Conservation (phyloP, 1,284 basidiomycete genomes). For the Grifola frondosa region DNA sequence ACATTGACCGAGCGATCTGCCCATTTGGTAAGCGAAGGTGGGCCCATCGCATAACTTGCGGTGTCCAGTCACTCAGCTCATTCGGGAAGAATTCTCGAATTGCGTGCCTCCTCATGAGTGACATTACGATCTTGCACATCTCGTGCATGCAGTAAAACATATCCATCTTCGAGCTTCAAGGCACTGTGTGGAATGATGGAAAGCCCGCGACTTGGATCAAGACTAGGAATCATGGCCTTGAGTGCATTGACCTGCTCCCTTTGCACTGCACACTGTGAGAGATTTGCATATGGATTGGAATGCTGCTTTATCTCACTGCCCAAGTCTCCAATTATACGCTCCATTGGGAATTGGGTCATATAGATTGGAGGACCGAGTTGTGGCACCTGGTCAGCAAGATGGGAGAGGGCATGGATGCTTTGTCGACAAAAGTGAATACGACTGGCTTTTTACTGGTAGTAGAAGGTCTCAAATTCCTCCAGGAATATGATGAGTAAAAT, state of each 20-base stretch:
- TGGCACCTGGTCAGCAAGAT: slow-evolving; percentile 10
- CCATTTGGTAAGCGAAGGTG: slow-evolving; percentile 7
- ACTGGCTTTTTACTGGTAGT: slow-evolving; percentile 2
- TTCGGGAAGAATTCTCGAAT: too few species aligned
- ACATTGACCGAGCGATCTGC: slow-evolving; percentile 15
- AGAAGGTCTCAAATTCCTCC: slow-evolving; percentile 4
- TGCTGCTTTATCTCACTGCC: slow-evolving; percentile 22
- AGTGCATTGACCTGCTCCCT: slow-evolving; percentile 21
- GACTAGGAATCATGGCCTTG: slow-evolving; percentile 17
- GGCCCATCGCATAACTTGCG: slow-evolving; percentile 6
- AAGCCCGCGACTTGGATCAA: slow-evolving; percentile 1
- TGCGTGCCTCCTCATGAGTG: too few species aligned
- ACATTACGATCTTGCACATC: too few species aligned
- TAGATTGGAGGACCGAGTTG: slow-evolving; percentile 16
- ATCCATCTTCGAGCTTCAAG: slow-evolving; percentile 15
- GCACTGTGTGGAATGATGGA: slow-evolving; percentile 3
- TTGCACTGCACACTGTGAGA: slow-evolving; percentile 16
- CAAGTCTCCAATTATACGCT: slow-evolving; percentile 27
- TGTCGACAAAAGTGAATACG: slow-evolving; percentile 7
- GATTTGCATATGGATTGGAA: slow-evolving; percentile 24
- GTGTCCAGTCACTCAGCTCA: neutral
- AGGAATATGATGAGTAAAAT: neutral
- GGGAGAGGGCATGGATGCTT: neutral
- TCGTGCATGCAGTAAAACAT: slow-evolving; percentile 5
- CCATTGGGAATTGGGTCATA: slow-evolving; percentile 23